Evolutionary conservation across 1,284 basidiomycete species (phyloP).

Genomic region (Microstroma glucosiphilum): DNA sequence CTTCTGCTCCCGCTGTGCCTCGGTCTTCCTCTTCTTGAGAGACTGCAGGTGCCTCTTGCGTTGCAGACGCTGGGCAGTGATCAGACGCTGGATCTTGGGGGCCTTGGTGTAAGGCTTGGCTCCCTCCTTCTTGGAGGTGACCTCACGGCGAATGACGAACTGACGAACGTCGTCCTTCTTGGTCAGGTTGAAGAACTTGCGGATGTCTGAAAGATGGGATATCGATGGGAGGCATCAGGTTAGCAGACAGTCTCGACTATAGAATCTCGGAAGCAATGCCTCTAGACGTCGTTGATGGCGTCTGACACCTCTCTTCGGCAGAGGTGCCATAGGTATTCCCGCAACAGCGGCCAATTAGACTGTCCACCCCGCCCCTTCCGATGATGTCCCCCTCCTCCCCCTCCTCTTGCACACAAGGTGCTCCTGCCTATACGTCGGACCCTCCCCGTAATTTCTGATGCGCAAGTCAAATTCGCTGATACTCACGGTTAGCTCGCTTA

Average conservation of each 20-base stretch:
- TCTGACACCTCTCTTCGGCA: background rate
- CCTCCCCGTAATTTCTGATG: background rate
- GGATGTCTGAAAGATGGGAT: slow-evolving; percentile 58
- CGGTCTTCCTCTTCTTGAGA: slow-evolving; percentile 80
- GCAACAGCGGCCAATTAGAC: too few species aligned
- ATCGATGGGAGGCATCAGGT: background rate
- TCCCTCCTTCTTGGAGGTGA: slow-evolving; percentile 83
- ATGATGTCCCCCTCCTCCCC: background rate
- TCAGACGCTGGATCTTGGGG: slow-evolving; percentile 64
- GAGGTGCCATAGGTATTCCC: too few species aligned
- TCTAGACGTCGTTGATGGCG: background rate
- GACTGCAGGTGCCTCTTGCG: slow-evolving; percentile 87
- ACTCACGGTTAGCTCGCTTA: slow-evolving; percentile 56
- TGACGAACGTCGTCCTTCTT: slow-evolving; percentile 98
- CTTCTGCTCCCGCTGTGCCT: slow-evolving; percentile 90
- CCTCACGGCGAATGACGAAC: slow-evolving; percentile 77
- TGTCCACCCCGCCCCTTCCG: too few species aligned
- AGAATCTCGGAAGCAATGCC: background rate
- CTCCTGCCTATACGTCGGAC: background rate
- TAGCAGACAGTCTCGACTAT: too few species aligned
- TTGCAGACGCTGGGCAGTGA: slow-evolving; percentile 90
- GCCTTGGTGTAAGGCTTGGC: slow-evolving; percentile 98
- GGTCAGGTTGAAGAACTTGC: slow-evolving; percentile 93
- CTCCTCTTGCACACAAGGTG: background rate
- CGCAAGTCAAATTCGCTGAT: slow-evolving; percentile 12